phyloP scores from a whole-genome alignment of 208 protist genomes.

The Polymyxa betae region DNA sequence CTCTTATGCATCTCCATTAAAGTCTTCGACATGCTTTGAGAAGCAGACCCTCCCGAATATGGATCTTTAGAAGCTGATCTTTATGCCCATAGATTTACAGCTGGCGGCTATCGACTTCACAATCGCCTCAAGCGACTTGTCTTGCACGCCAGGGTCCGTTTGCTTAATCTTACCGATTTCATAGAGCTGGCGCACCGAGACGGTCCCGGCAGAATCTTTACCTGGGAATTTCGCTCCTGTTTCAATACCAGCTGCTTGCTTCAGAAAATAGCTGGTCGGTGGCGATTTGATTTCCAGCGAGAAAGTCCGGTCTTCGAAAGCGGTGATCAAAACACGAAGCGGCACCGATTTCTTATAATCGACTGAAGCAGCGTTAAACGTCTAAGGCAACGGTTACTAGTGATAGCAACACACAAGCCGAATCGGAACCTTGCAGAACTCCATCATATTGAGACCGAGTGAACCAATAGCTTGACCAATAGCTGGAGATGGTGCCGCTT shows the following conservation, averaged over 20 bases:
- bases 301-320: conserved; percentile 56
- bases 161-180: conserved; percentile 21
- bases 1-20: too few species aligned
- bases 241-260: conserved; percentile 53
- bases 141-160: conserved; percentile 26
- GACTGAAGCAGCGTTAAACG: conserved; percentile 50
- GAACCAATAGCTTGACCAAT: conserved; percentile 59
- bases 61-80: background rate
- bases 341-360: conserved; percentile 28
- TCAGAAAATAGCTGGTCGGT: conserved; percentile 58
- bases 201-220: background rate
- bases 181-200: conserved; percentile 16
- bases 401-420: background rate
- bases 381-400: background rate
- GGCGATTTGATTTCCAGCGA: conserved; percentile 49
- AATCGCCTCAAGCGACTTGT: background rate
- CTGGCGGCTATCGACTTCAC: background rate
- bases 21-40: too few species aligned
- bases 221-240: conserved; percentile 45
- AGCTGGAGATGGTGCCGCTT: conserved; percentile 56
- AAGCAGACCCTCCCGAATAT: too few species aligned
- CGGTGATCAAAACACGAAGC: conserved; percentile 32
- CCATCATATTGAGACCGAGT: conserved; percentile 61
- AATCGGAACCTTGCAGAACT: conserved; percentile 57
- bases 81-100: background rate